Base-by-base conservation (phyloP, 768 basidiomycete genomes). In the Mycena rosella region DNA sequence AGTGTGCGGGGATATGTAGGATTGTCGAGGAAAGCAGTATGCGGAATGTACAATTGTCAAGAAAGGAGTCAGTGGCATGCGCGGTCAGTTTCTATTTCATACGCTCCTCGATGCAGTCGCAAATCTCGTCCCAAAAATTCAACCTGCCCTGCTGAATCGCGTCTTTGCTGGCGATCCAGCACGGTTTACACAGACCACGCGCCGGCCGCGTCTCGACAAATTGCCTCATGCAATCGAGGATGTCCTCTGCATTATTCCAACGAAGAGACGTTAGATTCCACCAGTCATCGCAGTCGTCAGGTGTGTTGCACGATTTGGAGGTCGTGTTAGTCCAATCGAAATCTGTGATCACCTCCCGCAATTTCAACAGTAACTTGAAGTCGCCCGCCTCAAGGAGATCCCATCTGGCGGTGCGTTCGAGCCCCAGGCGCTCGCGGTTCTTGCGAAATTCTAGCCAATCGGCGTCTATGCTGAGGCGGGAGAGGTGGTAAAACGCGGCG, bases 401-500 rank as follows among this genome's bases (percentile, higher is more conserved):
- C 78, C 78, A 79, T 18, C 68, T 67, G 8, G 75, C 78, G 9
- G 73, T 73, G 34, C 73, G 76, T 18, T 44, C 42, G 38, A 34
- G 26, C 2, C 17, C 6, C 5, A 54, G 36, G 10, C 36, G 20
- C 9, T 7, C 20, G 6, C 36, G 36, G 27, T 51, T 34, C 11
- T 65, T 17, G 15, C 44, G 63, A 18, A 22, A 58, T 5, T 18
- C n/a, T 20, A 32, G 6, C 70, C 70, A 71, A 36, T 71, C 67
- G 51, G 45, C 32, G 3, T 55, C 52, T 26, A 29, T 60, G 14
- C 22, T 52, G 52, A 69, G 70, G n/a, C 67, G 70, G n/a, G 73
- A 77, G 17, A 79, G 57, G 52, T 76, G 77, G 55, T 80, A 78
- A 30, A 77, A 73, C 0, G 78, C 76, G 5, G 78, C 65, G 14